These are phyloP conservation scores for Mycena epipterygia DNA, from an alignment of 768 basidiomycete genomes.

Conservation along the genomic window DNA sequence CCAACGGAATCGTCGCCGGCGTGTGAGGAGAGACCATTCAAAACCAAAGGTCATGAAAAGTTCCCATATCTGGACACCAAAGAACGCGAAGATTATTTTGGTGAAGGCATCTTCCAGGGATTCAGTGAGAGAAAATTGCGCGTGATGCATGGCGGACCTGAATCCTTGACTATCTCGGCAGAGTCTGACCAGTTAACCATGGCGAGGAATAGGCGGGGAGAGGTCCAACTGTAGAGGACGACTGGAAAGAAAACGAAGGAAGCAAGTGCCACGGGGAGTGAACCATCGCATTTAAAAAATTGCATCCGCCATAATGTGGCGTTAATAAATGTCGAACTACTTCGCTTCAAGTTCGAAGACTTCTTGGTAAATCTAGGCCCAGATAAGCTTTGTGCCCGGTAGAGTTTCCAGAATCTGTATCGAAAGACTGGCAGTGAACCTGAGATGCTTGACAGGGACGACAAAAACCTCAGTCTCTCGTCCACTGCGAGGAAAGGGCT, in stretches of 20 bases:
- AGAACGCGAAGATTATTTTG: slow-evolving; percentile 72
- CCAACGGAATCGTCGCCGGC: slow-evolving; percentile 74
- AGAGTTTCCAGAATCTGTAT: slow-evolving; percentile 3
- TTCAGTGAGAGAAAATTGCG: neutral
- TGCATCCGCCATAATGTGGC: slow-evolving; percentile 28
- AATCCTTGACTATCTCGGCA: slow-evolving; percentile 58
- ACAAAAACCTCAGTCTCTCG: neutral
- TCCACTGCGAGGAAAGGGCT: too few species aligned
- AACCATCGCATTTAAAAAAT: slow-evolving; percentile 22
- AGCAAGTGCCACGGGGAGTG: neutral
- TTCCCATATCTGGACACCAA: slow-evolving; percentile 80
- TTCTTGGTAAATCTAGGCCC: slow-evolving; percentile 21
- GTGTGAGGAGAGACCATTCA: slow-evolving; percentile 73
- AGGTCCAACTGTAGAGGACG: neutral
- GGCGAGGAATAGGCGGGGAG: slow-evolving; percentile 13
- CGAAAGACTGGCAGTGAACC: slow-evolving; percentile 6
- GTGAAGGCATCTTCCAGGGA: slow-evolving; percentile 63
- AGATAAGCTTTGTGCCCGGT: neutral
- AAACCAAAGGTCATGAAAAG: slow-evolving; percentile 73
- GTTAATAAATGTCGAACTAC: slow-evolving; percentile 20
- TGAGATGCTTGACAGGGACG: neutral
- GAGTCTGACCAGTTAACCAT: slow-evolving; percentile 69
- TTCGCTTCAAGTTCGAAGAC: slow-evolving; percentile 31
- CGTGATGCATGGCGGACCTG: slow-evolving; percentile 44
- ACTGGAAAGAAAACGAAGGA: neutral